A percentile compares a stretch with the other conserved stretches of the same genome.
These are phyloP conservation scores for Grifola frondosa DNA, from an alignment of 1,284 basidiomycete genomes.

Conservation along the genomic window DNA sequence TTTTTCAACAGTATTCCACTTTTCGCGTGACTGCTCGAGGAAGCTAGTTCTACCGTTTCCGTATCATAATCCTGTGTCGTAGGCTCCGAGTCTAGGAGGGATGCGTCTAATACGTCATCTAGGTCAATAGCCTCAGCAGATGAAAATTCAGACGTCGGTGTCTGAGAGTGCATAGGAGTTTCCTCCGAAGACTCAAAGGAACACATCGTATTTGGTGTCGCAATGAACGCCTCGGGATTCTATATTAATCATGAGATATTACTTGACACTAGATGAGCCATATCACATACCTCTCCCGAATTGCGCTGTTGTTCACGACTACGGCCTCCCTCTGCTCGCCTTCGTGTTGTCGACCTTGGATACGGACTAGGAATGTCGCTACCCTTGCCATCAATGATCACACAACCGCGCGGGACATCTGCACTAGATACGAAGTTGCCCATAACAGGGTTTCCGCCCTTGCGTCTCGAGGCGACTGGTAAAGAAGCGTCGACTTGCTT, in stretches of 20 bases:
- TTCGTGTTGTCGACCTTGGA: constrained; percentile 35
- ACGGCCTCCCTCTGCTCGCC: constrained; percentile 19
- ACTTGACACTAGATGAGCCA: no score
- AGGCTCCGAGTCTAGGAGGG: constrained; percentile 62
- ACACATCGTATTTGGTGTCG: constrained; percentile 15
- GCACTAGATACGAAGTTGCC: constrained; percentile 50
- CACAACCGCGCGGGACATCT: constrained; percentile 38
- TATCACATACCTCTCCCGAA: constrained; percentile 15
- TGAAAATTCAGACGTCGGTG: constrained; percentile 29
- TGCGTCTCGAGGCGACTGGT: constrained; percentile 16
- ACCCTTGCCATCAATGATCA: constrained; percentile 58
- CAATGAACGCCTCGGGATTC: not conserved
- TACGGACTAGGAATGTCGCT: constrained; percentile 66
- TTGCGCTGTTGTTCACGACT: constrained; percentile 2
- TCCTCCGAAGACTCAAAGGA: constrained; percentile 35
- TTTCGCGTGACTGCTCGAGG: constrained; percentile 18
- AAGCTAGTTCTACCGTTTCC: constrained; percentile 13
- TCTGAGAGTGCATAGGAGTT: constrained; percentile 15
- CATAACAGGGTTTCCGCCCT: constrained; percentile 42
- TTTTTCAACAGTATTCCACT: constrained; percentile 29
- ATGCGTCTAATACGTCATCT: constrained; percentile 78
- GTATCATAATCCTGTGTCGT: constrained; percentile 23
- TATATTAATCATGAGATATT: not conserved
- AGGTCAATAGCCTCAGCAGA: constrained; percentile 61
- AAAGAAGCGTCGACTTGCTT: constrained; percentile 30